Conservation (phyloP, 768 basidiomycete species). For the Pulveroboletus sp. region DNA sequence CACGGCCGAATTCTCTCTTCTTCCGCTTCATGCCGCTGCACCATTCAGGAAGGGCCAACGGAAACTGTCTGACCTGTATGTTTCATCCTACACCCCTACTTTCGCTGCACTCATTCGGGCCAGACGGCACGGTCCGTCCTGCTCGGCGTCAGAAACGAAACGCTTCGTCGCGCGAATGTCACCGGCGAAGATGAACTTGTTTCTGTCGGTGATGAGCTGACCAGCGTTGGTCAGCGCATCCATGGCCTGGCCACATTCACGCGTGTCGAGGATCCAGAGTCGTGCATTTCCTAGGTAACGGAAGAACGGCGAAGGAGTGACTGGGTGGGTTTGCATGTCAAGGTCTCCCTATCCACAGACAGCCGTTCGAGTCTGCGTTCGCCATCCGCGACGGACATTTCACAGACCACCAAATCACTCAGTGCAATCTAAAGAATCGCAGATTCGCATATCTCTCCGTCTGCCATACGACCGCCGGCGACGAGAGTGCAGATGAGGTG, state of each 20-base stretch:
- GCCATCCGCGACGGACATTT: slow-evolving; percentile 8
- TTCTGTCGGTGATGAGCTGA: not conserved
- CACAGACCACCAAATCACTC: slow-evolving; percentile 6
- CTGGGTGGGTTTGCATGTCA: slow-evolving; percentile 29
- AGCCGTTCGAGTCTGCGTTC: slow-evolving; percentile 18
- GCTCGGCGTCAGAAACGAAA: too few relatives aligned
- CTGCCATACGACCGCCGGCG: slow-evolving; percentile 6
- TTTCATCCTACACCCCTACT: slow-evolving; percentile 17
- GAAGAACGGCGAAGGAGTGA: not conserved
- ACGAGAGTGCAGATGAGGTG: slow-evolving; percentile 4
- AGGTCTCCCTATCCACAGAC: slow-evolving; percentile 4
- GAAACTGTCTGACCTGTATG: slow-evolving; percentile 3
- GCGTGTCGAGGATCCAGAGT: not conserved
- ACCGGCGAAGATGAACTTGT: not conserved
- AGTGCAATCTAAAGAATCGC: not conserved
- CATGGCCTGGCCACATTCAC: not conserved
- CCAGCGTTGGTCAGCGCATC: not conserved
- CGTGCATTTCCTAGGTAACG: not conserved
- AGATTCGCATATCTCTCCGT: slow-evolving; percentile 22
- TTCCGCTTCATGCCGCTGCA: too few relatives aligned
- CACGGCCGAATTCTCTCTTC: too few relatives aligned
- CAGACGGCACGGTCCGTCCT: not conserved
- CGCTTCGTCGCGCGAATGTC: slow-evolving; percentile 1
- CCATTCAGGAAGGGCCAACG: too few relatives aligned
- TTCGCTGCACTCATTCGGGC: slow-evolving; percentile 9